Conservation (phyloP, 805 yeast genomes). For the Schwanniomyces polymorphus region DNA sequence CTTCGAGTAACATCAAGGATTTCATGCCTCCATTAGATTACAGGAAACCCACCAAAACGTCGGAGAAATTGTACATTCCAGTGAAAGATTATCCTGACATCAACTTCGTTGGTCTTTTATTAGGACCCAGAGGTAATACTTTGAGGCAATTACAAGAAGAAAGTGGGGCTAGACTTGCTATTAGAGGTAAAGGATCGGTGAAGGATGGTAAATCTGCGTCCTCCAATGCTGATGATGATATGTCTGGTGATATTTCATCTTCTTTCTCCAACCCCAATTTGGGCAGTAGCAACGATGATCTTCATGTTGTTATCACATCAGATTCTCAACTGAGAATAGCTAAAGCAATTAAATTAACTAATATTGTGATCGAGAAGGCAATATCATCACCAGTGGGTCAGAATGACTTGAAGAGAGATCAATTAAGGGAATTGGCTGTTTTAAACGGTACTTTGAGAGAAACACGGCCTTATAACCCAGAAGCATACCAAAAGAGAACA, state of each 20-base stretch:
- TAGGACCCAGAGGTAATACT: constrained; percentile 97
- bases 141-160: constrained; percentile 75
- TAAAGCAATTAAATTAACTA: constrained; percentile 71
- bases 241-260: constrained; percentile 14
- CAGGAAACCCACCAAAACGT: constrained; percentile 63
- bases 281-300: constrained; percentile 54
- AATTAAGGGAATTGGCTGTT: constrained; percentile 87
- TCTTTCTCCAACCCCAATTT: constrained; percentile 21
- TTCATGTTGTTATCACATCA: constrained; percentile 85
- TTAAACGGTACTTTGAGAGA: constrained; percentile 93
- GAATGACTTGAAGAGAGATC: constrained; percentile 87
- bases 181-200: constrained; percentile 94
- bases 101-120: constrained; percentile 84
- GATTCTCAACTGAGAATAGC: constrained; percentile 77
- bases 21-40: constrained; percentile 82
- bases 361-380: constrained; percentile 77
- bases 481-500: constrained; percentile 22
- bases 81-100: constrained; percentile 85
- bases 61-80: constrained; percentile 84
- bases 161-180: constrained; percentile 86
- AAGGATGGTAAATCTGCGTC: constrained; percentile 75
- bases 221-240: constrained; percentile 51
- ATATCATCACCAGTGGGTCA: constrained; percentile 90
- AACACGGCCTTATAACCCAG: constrained; percentile 56
- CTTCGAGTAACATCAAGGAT: constrained; percentile 69